A percentile compares a stretch with the other conserved stretches of the same genome.
These are phyloP conservation scores for Fomitopsis betulina DNA, from an alignment of 1,284 basidiomycete species.

Conservation along the genomic window DNA sequence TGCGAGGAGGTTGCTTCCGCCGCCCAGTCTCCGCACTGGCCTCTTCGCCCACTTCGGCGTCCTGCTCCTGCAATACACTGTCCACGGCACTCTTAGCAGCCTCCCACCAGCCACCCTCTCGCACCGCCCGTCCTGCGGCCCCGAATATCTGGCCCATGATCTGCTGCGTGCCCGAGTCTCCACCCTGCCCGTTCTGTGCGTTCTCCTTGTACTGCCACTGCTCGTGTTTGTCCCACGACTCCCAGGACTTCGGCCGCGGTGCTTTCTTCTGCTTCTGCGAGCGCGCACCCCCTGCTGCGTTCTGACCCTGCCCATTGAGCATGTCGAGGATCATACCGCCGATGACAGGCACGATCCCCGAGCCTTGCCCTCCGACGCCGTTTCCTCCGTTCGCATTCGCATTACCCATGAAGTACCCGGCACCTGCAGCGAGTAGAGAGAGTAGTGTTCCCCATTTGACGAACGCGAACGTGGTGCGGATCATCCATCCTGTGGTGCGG, in stretches of 20 bases:
- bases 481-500: slow-evolving; percentile 69
- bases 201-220: slow-evolving; percentile 54
- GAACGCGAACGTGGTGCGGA: slow-evolving; percentile 61
- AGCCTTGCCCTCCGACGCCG: slow-evolving; percentile 18
- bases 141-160: slow-evolving; percentile 41
- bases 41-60: slow-evolving; percentile 5
- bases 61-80: slow-evolving; percentile 3
- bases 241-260: slow-evolving; percentile 53
- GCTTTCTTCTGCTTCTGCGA: slow-evolving; percentile 18
- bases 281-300: slow-evolving; percentile 26
- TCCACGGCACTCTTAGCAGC: slow-evolving; percentile 29
- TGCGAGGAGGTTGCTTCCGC: slow-evolving; percentile 6
- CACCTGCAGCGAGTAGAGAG: slow-evolving; percentile 42
- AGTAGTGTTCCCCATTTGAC: slow-evolving; percentile 71
- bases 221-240: slow-evolving; percentile 55
- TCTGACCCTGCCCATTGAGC: slow-evolving; percentile 37
- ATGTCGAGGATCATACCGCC: slow-evolving; percentile 39
- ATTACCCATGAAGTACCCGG: slow-evolving; percentile 48
- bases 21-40: slow-evolving; percentile 6
- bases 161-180: slow-evolving; percentile 32
- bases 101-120: slow-evolving; percentile 41
- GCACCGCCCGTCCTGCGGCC: slow-evolving; percentile 31
- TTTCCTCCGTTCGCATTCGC: slow-evolving; percentile 30
- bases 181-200: slow-evolving; percentile 15
- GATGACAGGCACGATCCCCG: slow-evolving; percentile 35